Evolutionary conservation across 306 rosid species (phyloP), one percentile per base, ranked within the genome.

Genomic region (Mimosa pudica): DNA sequence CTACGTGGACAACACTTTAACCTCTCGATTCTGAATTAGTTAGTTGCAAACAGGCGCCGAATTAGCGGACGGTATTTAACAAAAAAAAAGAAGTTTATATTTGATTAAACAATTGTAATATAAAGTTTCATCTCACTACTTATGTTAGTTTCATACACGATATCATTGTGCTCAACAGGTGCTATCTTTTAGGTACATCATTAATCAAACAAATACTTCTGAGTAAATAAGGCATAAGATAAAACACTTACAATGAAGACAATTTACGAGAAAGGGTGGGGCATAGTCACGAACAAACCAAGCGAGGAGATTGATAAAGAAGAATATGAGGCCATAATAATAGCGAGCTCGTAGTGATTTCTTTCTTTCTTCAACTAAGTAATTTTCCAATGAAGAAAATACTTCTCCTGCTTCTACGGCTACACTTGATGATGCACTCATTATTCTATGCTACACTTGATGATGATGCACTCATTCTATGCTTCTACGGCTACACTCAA

Each of bases 201-300:
- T 10, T 47, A 8, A 47, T 47, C 1, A 47, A 47, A 47, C 10
- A 10, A 48, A 0, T 49, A 11, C 16, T 49, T 49, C 13, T 48
- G 16, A 13, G 55, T 0, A 49, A 49, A 49, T 1, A 49, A 54
- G 6, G 20, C 2, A 16, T 6, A 54, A 54, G 9, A 54, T 6
- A 17, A 14, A 68, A 33, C 57, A 75, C 93, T 80, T 88, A 92
- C 97, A 88, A 17, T 79, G 92, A 65, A 87, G 74, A 82, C 89
- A 85, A 79, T 58, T 58, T 2, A 89, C 91, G 20, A 84, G 38
- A 75, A 85, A 16, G 63, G 76, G 62, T 84, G 90, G 96, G n/a
- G 90, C 96, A 79, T 94, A 94, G 80, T 94, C 98, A 61, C 98
- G 91, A 79, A 92, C 81, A 87, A 94, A 87, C 97, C 97, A 94